A percentile compares a stretch with the other conserved stretches of the same genome.
Conservation (phyloP, 495 filamentous ascomycete genomes). For the Acidiella bohemica region DNA sequence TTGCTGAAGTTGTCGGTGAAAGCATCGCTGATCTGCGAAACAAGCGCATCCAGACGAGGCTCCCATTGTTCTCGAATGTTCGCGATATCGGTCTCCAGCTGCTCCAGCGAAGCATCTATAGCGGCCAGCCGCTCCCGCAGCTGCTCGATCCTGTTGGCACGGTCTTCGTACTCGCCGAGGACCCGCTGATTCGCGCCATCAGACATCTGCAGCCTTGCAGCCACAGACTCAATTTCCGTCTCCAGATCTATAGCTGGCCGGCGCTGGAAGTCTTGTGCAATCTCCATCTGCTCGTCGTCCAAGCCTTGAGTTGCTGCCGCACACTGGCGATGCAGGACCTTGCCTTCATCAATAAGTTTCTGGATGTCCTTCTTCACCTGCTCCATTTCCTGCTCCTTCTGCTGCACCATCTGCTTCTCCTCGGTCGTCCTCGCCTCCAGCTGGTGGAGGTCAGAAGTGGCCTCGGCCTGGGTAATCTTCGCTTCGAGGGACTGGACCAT, state of each 20-base stretch:
- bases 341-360: conserved; percentile 23
- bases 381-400: conserved; percentile 31
- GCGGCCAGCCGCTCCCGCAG: conserved; percentile 37
- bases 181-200: conserved; percentile 52
- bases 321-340: conserved; percentile 12
- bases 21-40: conserved; percentile 70
- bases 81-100: conserved; percentile 42
- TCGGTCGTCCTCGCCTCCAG: conserved; percentile 49
- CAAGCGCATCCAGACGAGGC: conserved; percentile 63
- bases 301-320: too few species aligned
- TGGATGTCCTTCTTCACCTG: conserved; percentile 26
- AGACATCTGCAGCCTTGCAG: conserved; percentile 61
- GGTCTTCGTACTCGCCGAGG: conserved; percentile 66
- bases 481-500: conserved; percentile 53
- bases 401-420: conserved; percentile 41
- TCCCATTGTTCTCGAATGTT: conserved; percentile 59
- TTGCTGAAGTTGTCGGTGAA: conserved; percentile 83
- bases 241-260: conserved; percentile 52
- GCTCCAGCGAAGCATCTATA: conserved; percentile 34
- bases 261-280: conserved; percentile 27
- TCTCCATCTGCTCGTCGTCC: conserved; percentile 26
- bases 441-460: conserved; percentile 56
- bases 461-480: conserved; percentile 61
- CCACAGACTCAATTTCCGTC: conserved; percentile 58
- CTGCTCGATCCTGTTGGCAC: conserved; percentile 43